Percentiles rank a stretch among this genome's conserved stretches.
phyloP scores from a whole-genome alignment of 768 basidiomycete species.

The Suillus ampliporus region DNA sequence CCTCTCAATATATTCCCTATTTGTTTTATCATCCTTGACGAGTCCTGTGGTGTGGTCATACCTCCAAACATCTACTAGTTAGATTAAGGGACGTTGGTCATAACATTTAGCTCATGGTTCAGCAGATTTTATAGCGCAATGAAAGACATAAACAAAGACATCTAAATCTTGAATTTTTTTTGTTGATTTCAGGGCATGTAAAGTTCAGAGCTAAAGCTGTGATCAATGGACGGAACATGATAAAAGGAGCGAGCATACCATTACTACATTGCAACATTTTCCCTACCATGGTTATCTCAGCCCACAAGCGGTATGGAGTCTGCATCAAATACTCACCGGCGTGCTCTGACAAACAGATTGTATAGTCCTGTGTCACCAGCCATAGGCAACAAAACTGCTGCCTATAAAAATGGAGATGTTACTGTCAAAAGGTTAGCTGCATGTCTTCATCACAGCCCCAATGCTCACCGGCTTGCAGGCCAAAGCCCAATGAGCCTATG shows the following conservation, averaged over 20 bases:
- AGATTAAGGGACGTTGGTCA: too few relatives aligned
- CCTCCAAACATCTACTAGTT: too few relatives aligned
- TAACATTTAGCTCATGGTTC: too few relatives aligned
- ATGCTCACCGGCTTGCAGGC: background rate
- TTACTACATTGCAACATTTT: background rate
- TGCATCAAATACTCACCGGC: background rate
- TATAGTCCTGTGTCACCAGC: background rate
- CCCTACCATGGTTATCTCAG: background rate
- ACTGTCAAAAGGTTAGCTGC: conserved; percentile 2
- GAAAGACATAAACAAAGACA: too few relatives aligned
- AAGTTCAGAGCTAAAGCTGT: conserved; percentile 1
- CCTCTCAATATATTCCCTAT: too few relatives aligned
- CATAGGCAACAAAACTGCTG: background rate
- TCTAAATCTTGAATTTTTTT: too few relatives aligned
- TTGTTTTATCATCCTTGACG: too few relatives aligned
- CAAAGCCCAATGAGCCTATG: background rate
- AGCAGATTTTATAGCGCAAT: too few relatives aligned
- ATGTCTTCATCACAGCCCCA: background rate
- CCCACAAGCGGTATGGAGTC: background rate
- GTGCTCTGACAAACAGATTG: background rate
- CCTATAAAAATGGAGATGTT: background rate
- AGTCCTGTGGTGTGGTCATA: too few relatives aligned
- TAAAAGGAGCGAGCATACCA: background rate
- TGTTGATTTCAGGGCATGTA: background rate
- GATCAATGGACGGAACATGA: background rate